Conservation (phyloP, 768 basidiomycete genomes). For the Hericium erinaceus region DNA sequence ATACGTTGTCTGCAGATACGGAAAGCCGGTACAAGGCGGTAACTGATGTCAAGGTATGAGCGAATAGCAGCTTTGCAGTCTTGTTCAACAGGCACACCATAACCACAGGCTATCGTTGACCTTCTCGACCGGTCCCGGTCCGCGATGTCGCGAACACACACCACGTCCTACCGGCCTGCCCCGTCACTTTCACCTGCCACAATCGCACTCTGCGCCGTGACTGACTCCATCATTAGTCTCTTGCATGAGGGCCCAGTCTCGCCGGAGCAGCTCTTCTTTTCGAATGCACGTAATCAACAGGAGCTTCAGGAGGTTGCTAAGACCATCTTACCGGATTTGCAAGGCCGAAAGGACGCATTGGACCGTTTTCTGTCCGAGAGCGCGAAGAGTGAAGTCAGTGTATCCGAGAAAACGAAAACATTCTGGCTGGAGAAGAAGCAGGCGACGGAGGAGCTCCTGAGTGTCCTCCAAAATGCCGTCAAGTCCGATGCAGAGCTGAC, state of each 20-base stretch:
- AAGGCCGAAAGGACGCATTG: conserved; percentile 41
- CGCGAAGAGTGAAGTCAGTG: conserved; percentile 35
- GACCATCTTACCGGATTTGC: conserved; percentile 32
- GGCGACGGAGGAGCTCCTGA: conserved; percentile 32
- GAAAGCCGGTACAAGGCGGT: conserved; percentile 78
- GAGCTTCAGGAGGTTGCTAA: conserved; percentile 42
- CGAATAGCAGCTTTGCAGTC: not conserved
- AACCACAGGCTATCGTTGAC: conserved; percentile 54
- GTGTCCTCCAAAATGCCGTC: conserved; percentile 37
- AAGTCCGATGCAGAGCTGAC: conserved; percentile 31
- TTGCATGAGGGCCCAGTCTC: conserved; percentile 56
- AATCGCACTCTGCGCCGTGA: conserved; percentile 47
- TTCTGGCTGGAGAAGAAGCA: conserved; percentile 54
- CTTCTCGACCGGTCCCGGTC: conserved; percentile 82
- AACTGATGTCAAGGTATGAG: conserved; percentile 57
- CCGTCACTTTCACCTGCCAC: conserved; percentile 75
- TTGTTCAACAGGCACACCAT: conserved; percentile 6
- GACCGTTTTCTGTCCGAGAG: conserved; percentile 42
- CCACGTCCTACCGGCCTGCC: conserved; percentile 65
- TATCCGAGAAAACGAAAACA: conserved; percentile 50
- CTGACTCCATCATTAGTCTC: conserved; percentile 39
- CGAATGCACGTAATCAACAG: conserved; percentile 49
- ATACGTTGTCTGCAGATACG: conserved; percentile 57
- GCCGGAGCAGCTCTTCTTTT: conserved; percentile 49
- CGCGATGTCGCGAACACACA: conserved; percentile 52